Conservation (phyloP, 2,329 filamentous ascomycete species). For the Diaporthe humulicola region DNA sequence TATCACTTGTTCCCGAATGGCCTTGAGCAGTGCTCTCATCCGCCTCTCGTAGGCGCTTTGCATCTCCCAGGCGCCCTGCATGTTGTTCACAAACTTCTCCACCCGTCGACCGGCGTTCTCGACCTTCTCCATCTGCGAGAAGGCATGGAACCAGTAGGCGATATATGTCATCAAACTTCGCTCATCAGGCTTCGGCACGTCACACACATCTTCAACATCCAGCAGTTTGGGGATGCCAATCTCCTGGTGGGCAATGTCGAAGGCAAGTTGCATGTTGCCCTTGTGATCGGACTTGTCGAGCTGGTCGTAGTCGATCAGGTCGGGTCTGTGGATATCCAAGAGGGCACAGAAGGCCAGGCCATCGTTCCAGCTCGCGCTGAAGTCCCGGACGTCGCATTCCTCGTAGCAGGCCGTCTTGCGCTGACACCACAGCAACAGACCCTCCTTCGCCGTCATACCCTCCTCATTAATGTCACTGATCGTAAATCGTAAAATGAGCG, state of each 20-base stretch:
- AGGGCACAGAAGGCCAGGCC: slow-evolving; percentile 96
- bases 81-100: slow-evolving; percentile 98
- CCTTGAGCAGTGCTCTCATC: slow-evolving; percentile 84
- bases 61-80: slow-evolving; percentile 99
- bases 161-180: slow-evolving; percentile 99
- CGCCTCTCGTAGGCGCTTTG: slow-evolving; percentile 94
- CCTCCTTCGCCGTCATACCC: slow-evolving; percentile 97
- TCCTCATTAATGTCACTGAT: slow-evolving; percentile 99
- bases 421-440: slow-evolving; percentile 95
- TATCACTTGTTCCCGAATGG: slow-evolving; percentile 80
- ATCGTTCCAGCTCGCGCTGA: slow-evolving; percentile 97
- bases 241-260: slow-evolving; percentile 95
- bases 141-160: slow-evolving; percentile 99
- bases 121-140: slow-evolving; percentile 98
- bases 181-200: slow-evolving; percentile 96
- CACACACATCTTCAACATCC: slow-evolving; percentile 97
- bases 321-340: slow-evolving; percentile 95
- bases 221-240: slow-evolving; percentile 96
- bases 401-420: slow-evolving; percentile 99
- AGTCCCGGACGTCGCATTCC: slow-evolving; percentile 94
- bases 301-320: slow-evolving; percentile 95
- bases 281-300: slow-evolving; percentile 94
- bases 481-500: slow-evolving; percentile 95
- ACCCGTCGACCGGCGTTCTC: slow-evolving; percentile 97
- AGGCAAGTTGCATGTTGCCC: slow-evolving; percentile 98